These are phyloP conservation scores for Cicer yamashitae DNA, from an alignment of 306 rosid species.

Conservation along the genomic window DNA sequence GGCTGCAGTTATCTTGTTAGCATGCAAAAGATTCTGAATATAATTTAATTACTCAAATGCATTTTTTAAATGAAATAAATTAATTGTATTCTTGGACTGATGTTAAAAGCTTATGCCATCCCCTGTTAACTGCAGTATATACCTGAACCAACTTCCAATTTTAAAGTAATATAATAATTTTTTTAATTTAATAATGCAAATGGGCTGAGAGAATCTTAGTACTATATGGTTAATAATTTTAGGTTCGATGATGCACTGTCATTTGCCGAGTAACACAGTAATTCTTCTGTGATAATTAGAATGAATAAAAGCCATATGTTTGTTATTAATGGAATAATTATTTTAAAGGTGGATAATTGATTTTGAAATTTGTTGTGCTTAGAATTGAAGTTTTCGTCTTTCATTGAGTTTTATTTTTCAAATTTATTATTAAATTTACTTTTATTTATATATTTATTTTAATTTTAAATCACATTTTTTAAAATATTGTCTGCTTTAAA, in stretches of 20 bases:
- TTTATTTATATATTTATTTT: too few relatives aligned
- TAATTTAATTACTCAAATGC: conserved; percentile 15
- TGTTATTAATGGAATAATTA: too few relatives aligned
- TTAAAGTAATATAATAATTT: conserved; percentile 15
- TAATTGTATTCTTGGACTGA: conserved; percentile 38
- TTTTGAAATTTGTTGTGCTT: too few relatives aligned
- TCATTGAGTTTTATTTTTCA: too few relatives aligned
- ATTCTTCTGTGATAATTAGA: neutral
- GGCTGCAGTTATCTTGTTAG: conserved; percentile 42
- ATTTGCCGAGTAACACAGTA: conserved; percentile 22
- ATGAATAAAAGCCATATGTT: too few relatives aligned
- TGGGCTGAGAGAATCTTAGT: conserved; percentile 36
- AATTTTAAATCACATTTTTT: too few relatives aligned
- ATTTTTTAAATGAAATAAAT: neutral
- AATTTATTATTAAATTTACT: too few relatives aligned
- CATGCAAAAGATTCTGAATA: conserved; percentile 44
- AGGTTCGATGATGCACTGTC: conserved; percentile 37
- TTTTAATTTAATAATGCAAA: conserved; percentile 8
- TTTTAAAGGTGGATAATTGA: too few relatives aligned
- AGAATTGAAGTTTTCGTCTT: too few relatives aligned
- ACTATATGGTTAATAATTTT: conserved; percentile 31
- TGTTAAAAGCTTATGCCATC: conserved; percentile 30
- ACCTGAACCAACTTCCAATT: conserved; percentile 42
- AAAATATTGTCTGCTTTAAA: too few relatives aligned
- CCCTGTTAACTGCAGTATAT: conserved; percentile 41